Evolutionary conservation across 75 land plant genomes (phyloP).

Genomic region (Isoetes taiwanensis): DNA sequence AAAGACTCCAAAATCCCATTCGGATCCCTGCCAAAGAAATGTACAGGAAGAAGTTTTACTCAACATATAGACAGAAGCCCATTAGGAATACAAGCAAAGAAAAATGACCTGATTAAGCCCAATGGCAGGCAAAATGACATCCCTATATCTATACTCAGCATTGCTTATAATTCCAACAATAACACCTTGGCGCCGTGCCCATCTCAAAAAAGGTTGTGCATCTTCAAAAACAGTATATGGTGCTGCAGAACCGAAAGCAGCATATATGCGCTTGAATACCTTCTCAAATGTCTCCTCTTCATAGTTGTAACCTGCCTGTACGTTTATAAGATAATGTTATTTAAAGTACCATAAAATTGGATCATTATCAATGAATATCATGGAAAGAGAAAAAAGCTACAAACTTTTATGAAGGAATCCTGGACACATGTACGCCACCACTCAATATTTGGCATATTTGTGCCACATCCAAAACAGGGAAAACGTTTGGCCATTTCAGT

Average conservation of each 20-base stretch:
- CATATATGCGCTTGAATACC: conserved; percentile 68
- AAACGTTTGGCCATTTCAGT: conserved; percentile 66
- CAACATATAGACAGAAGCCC: background rate
- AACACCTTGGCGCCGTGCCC: conserved; percentile 65
- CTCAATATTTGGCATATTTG: conserved; percentile 58
- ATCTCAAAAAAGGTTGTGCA: conserved; percentile 67
- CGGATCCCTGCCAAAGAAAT: conserved; percentile 46
- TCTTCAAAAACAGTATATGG: conserved; percentile 67
- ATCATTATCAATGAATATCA: background rate
- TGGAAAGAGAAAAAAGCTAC: conserved; percentile 1
- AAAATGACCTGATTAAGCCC: conserved; percentile 53
- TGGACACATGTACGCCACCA: conserved; percentile 83
- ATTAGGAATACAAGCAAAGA: background rate
- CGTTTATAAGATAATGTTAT: background rate
- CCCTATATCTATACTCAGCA: conserved; percentile 74
- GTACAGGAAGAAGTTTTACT: background rate
- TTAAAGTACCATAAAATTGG: background rate
- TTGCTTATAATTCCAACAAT: conserved; percentile 78
- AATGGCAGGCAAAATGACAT: conserved; percentile 73
- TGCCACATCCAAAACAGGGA: conserved; percentile 79
- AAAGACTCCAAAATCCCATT: conserved; percentile 95
- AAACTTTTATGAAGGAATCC: conserved; percentile 62
- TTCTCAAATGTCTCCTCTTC: conserved; percentile 68
- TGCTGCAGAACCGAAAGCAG: conserved; percentile 74
- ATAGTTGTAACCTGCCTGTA: conserved; percentile 80